Base-by-base conservation (phyloP, 2,329 filamentous ascomycete species). In the Alternaria atra region DNA sequence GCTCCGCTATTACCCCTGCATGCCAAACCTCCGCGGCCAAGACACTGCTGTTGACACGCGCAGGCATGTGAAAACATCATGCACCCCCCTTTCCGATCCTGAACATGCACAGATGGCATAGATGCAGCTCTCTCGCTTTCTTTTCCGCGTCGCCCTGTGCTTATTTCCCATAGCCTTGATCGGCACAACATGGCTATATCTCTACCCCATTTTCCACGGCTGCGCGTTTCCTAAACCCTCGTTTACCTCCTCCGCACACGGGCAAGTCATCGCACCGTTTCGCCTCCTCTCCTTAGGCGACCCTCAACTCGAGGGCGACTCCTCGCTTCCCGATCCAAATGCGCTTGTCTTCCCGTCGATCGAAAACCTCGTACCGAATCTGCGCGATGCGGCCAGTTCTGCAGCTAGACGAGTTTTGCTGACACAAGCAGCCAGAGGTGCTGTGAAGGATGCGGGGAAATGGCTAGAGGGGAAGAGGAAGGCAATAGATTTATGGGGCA, bases 261-360 rank as follows among this genome's bases (percentile, higher is more conserved):
- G 54, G 17, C 52, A 58, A 23, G 23, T 52, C n/a, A 57, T 73
- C 61, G 92, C 93, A 4, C 92, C 93, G 0, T 97, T 98, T 73
- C 87, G 94, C 59, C 87, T 98, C 3, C 89, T 98, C 13, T 89
- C 93, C 1, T 87, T 98, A 23, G 94, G 91, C 62, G 94, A 98
- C 77, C 94, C 94, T 5, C 94, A 98, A 78, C 87, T 98, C 55
- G 94, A 98, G 80, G 94, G 94, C 70, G 92, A 97, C 75, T 93
- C 91, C 2, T 93, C 92, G 6, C 89, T 97, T 27, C 91, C 90
- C 0, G 75, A 75, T 20, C 70, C 73, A 1, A 52, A 62, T 27
- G 69, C 68, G 13, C 71, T 64, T n/a, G 29, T 71, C 1, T 74
- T 82, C 82, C 76, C 80, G 74, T 61, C 77, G 78, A 40, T 78